Evolutionary conservation across 129 eudicot species (phyloP).

Genomic region (Logfia minima): DNA sequence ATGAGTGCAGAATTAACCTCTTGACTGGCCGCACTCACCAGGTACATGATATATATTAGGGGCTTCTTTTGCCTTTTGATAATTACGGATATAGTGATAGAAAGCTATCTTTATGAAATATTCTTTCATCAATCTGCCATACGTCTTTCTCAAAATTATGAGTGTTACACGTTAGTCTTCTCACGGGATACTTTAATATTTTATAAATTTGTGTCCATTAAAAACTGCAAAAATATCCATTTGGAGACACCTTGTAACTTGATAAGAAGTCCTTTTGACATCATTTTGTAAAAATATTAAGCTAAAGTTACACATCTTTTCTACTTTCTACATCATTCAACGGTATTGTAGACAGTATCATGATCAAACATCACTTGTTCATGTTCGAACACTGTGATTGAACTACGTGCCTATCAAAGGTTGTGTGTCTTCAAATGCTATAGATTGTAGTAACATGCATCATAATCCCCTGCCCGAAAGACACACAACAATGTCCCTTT

Average conservation of each 20-base stretch:
- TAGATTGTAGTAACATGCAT: not conserved
- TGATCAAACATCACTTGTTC: not conserved
- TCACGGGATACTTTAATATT: not conserved
- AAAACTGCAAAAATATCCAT: not conserved
- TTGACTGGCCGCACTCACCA: slow-evolving; percentile 97
- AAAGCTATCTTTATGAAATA: not conserved
- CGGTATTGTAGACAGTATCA: slow-evolving; percentile 5
- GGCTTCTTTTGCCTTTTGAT: not conserved
- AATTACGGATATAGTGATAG: not conserved
- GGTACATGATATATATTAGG: slow-evolving; percentile 41
- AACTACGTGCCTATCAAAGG: not conserved
- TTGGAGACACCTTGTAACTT: not conserved
- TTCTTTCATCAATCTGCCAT: not conserved
- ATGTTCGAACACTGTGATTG: not conserved
- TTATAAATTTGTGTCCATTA: not conserved
- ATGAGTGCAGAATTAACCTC: slow-evolving; percentile 83
- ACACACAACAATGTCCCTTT: not conserved
- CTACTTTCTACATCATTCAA: not conserved
- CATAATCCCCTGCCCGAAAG: not conserved
- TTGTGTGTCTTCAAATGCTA: not conserved
- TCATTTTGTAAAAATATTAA: not conserved
- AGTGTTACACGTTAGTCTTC: slow-evolving; percentile 5
- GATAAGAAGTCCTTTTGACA: not conserved
- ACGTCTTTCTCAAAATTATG: not conserved
- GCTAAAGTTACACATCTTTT: not conserved